These are phyloP conservation scores for Pneumocystis sp. DNA, from an alignment of 1,139 yeast species.

Conservation along the genomic window DNA sequence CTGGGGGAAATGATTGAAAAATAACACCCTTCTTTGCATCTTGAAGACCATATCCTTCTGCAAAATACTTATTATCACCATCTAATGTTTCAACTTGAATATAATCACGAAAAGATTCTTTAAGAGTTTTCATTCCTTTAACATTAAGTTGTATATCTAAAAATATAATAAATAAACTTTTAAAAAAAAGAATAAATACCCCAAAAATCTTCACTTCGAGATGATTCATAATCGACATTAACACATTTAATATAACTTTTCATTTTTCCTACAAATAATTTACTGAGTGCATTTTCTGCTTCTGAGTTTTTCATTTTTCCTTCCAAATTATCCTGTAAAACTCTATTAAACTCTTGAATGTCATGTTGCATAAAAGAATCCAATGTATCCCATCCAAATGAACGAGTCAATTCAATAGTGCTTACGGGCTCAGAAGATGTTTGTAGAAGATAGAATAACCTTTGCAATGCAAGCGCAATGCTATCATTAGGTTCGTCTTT, in stretches of 20 bases:
- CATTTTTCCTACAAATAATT: conserved; percentile 92
- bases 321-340: conserved; percentile 87
- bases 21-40: conserved; percentile 96
- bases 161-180: not conserved
- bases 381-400: conserved; percentile 94
- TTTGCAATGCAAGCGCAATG: conserved; percentile 74
- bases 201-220: conserved; percentile 92
- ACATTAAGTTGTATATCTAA: conserved; percentile 82
- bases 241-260: conserved; percentile 86
- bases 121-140: conserved; percentile 57
- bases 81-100: conserved; percentile 76
- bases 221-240: conserved; percentile 86
- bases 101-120: conserved; percentile 69
- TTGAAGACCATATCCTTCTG: conserved; percentile 82
- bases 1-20: conserved; percentile 81
- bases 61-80: conserved; percentile 92
- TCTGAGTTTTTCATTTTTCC: conserved; percentile 79
- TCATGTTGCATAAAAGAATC: conserved; percentile 98
- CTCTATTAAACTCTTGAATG: conserved; percentile 89
- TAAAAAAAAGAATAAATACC: not conserved
- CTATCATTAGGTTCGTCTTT: conserved; percentile 37
- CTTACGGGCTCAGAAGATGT: conserved; percentile 64
- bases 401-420: conserved; percentile 69
- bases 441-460: conserved; percentile 66
- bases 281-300: conserved; percentile 64